Conservation (phyloP, 768 basidiomycete species). For the Coprinellus micaceus region DNA sequence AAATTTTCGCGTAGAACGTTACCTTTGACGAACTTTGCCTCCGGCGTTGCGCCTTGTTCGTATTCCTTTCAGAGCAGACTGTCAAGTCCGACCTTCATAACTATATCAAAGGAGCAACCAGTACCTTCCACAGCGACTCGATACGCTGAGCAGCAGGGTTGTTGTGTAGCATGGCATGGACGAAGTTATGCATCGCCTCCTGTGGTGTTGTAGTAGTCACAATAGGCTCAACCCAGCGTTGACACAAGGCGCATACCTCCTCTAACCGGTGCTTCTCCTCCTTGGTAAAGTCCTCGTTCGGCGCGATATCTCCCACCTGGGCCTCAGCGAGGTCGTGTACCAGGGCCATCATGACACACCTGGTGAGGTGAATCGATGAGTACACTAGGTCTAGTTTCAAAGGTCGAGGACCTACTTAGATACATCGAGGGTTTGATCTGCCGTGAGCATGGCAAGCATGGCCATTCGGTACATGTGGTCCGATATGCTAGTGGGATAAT, state of each 20-base stretch:
- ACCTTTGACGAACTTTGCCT: conserved; percentile 89
- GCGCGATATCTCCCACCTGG: conserved; percentile 94
- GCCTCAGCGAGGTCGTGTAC: conserved; percentile 98
- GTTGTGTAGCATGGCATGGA: conserved; percentile 83
- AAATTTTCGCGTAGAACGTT: neutral
- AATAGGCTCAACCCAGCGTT: neutral
- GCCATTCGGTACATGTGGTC: conserved; percentile 99
- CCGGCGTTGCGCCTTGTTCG: conserved; percentile 65
- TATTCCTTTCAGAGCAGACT: conserved; percentile 72
- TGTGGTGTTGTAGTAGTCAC: conserved; percentile 22
- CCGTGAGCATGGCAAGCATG: conserved; percentile 83
- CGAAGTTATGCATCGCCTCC: conserved; percentile 90
- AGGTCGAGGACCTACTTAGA: conserved; percentile 50
- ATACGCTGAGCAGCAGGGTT: conserved; percentile 68
- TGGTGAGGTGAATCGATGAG: conserved; percentile 19
- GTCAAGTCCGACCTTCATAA: no score
- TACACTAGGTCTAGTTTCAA: no score
- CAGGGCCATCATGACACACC: conserved; percentile 85
- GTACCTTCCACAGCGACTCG: conserved; percentile 65
- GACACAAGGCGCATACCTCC: conserved; percentile 21
- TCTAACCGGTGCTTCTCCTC: conserved; percentile 77
- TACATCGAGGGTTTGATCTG: conserved; percentile 68
- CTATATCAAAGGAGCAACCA: no score
- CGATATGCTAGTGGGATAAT: conserved; percentile 56
- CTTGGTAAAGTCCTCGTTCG: conserved; percentile 81